Conservation (phyloP, 2,329 filamentous ascomycete species). For the Dothiorella sarmentorum region DNA sequence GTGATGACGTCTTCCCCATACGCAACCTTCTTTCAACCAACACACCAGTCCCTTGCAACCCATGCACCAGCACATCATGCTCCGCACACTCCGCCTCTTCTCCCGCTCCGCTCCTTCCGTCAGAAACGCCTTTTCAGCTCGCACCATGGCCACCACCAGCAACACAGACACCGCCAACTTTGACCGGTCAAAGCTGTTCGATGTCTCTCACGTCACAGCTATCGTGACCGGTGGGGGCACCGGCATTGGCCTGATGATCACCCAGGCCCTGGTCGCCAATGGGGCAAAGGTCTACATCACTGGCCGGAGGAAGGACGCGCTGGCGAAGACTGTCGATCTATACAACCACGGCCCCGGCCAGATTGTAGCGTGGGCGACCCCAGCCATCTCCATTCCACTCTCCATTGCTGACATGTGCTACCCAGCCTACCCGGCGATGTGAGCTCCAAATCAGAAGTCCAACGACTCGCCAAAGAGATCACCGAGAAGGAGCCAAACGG, state of each 20-base stretch:
- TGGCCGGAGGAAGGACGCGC: slow-evolving; percentile 30
- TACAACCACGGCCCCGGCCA: slow-evolving; percentile 47
- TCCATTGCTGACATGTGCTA: neutral
- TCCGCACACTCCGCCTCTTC: slow-evolving; percentile 35
- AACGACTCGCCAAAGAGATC: slow-evolving; percentile 41
- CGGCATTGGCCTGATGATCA: slow-evolving; percentile 42
- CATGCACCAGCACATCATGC: no score
- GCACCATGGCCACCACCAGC: slow-evolving; percentile 32
- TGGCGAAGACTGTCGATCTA: slow-evolving; percentile 44
- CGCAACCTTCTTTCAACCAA: neutral
- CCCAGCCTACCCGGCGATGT: slow-evolving; percentile 45
- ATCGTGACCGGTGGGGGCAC: slow-evolving; percentile 47
- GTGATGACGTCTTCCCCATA: slow-evolving; percentile 5
- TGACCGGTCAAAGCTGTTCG: slow-evolving; percentile 43
- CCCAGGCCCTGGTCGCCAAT: slow-evolving; percentile 34
- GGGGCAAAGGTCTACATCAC: slow-evolving; percentile 38
- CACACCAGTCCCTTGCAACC: no score
- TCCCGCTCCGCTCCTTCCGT: slow-evolving; percentile 20
- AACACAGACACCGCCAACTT: slow-evolving; percentile 40
- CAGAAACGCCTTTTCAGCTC: slow-evolving; percentile 17
- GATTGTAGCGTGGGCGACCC: slow-evolving; percentile 40
- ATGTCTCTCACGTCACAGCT: slow-evolving; percentile 45
- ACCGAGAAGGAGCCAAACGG: slow-evolving; percentile 48
- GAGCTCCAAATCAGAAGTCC: slow-evolving; percentile 49
- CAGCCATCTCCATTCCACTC: neutral